A percentile compares a stretch with the other conserved stretches of the same genome.
Conservation (phyloP, 140 eudicot genomes). For the Bidens hawaiensis region DNA sequence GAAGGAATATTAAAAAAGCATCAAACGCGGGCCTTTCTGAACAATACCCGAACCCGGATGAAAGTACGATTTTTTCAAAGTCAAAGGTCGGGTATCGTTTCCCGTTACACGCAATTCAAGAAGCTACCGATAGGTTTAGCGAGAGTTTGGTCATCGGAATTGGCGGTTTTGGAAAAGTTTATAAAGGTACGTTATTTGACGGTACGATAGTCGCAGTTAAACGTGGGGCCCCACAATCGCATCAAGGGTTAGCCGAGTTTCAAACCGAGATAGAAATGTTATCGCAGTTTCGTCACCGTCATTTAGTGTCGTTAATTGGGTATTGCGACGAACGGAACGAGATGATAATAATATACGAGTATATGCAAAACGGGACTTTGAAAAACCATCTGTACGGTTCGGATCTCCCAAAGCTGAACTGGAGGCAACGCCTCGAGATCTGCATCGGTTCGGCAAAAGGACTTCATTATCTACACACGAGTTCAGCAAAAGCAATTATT, state of each 20-base stretch:
- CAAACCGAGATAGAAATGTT: slow-evolving; percentile 79
- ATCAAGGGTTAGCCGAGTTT: slow-evolving; percentile 70
- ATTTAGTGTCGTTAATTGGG: slow-evolving; percentile 77
- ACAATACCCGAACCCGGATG: slow-evolving; percentile 25
- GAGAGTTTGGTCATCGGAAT: slow-evolving; percentile 60
- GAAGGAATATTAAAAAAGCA: slow-evolving; percentile 33
- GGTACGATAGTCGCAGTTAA: slow-evolving; percentile 64
- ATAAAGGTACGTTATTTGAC: slow-evolving; percentile 58
- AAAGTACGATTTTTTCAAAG: slow-evolving; percentile 35
- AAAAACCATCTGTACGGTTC: slow-evolving; percentile 71
- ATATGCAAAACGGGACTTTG: slow-evolving; percentile 82
- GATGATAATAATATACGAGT: slow-evolving; percentile 80
- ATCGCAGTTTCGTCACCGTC: slow-evolving; percentile 90
- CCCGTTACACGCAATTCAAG: slow-evolving; percentile 52
- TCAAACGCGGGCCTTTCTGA: slow-evolving; percentile 1
- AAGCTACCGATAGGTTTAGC: slow-evolving; percentile 65
- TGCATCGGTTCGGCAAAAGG: slow-evolving; percentile 83
- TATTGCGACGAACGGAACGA: slow-evolving; percentile 73
- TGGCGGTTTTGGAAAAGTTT: slow-evolving; percentile 89
- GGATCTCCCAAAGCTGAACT: slow-evolving; percentile 48
- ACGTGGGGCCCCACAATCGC: slow-evolving; percentile 63
- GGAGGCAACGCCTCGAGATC: slow-evolving; percentile 83
- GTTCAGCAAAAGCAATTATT: slow-evolving; percentile 59
- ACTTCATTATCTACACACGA: slow-evolving; percentile 84
- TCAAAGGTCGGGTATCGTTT: slow-evolving; percentile 67